Percentiles rank a stretch among this genome's conserved stretches.
Evolutionary conservation across 2,329 filamentous ascomycete species (phyloP).

Genomic region (Colletotrichum lini): DNA sequence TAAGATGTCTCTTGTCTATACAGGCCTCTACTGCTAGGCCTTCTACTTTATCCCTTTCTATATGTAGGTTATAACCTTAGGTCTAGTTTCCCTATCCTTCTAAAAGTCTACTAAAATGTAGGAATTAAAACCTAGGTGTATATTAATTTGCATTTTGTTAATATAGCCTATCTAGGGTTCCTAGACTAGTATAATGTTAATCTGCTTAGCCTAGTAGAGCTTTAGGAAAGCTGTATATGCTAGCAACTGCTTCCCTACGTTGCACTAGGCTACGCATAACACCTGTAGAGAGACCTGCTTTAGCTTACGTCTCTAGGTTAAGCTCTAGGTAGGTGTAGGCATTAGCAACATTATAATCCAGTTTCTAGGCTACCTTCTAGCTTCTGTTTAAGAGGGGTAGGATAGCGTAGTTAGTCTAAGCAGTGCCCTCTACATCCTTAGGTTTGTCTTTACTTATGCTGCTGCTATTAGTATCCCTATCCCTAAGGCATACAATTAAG

Average conservation of each 20-base stretch:
- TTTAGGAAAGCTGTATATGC: conserved; percentile 4
- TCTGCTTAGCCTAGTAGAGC: conserved; percentile 8
- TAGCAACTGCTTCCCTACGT: conserved; percentile 1
- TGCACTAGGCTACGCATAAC: conserved; percentile 1
- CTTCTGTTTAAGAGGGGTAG: conserved; percentile 5
- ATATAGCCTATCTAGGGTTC: conserved; percentile 16
- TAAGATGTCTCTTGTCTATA: conserved; percentile 8
- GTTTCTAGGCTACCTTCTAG: conserved; percentile 10
- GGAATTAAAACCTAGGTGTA: conserved; percentile 2
- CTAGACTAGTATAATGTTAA: conserved; percentile 5
- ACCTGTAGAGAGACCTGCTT: not conserved
- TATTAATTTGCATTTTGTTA: conserved; percentile 18
- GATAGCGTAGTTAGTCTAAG: not conserved
- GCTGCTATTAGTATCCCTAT: not conserved
- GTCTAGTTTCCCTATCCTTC: conserved; percentile 6
- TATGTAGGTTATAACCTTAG: conserved; percentile 14
- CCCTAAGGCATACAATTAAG: not conserved
- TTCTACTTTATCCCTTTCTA: not conserved
- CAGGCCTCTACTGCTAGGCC: conserved; percentile 3
- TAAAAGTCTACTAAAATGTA: not conserved
- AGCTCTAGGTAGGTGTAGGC: conserved; percentile 13
- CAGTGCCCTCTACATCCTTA: too few relatives aligned
- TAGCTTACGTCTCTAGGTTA: conserved; percentile 4
- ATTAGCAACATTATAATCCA: conserved; percentile 13
- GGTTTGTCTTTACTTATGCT: not conserved